Evolutionary conservation across 148 eudicot genomes (phyloP).

Genomic region (Agrostemma githago): DNA sequence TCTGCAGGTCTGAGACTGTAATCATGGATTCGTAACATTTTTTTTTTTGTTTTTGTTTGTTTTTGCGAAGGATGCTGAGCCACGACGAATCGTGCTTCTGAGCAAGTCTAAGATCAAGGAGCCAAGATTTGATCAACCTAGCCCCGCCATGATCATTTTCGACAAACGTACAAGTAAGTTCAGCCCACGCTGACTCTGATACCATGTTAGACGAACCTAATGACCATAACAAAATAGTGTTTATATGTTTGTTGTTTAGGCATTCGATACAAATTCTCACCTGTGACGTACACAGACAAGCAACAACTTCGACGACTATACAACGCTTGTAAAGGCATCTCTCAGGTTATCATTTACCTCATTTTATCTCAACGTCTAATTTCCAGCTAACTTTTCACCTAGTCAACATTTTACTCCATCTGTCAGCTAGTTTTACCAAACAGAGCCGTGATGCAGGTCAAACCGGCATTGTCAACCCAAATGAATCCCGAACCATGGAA

Average conservation of each 20-base stretch:
- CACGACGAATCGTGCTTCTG: conserved; percentile 35
- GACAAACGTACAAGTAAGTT: conserved; percentile 38
- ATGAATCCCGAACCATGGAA: conserved; percentile 3
- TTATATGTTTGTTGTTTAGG: conserved; percentile 24
- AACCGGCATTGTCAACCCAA: neutral
- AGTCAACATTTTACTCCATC: too few relatives aligned
- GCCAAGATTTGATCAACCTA: conserved; percentile 34
- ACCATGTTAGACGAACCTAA: too few relatives aligned
- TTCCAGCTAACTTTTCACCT: too few relatives aligned
- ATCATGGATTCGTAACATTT: too few relatives aligned
- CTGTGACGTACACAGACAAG: conserved; percentile 37
- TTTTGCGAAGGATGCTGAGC: conserved; percentile 42
- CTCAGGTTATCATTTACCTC: conserved; percentile 32
- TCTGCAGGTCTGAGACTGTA: too few relatives aligned
- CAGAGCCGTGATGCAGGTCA: conserved; percentile 12
- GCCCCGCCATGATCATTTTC: conserved; percentile 30
- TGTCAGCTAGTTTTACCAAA: too few relatives aligned
- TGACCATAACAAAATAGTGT: too few relatives aligned
- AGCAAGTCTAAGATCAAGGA: conserved; percentile 33
- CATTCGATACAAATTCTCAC: conserved; percentile 45
- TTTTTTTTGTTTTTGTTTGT: neutral
- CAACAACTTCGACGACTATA: conserved; percentile 42
- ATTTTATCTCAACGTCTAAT: too few relatives aligned
- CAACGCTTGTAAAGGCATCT: conserved; percentile 52
- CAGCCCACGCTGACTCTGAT: neutral